Percentiles rank a stretch among this genome's conserved stretches.
These are phyloP conservation scores for Aspergillus unguis DNA, from an alignment of 2,329 filamentous ascomycete species.

Conservation along the genomic window DNA sequence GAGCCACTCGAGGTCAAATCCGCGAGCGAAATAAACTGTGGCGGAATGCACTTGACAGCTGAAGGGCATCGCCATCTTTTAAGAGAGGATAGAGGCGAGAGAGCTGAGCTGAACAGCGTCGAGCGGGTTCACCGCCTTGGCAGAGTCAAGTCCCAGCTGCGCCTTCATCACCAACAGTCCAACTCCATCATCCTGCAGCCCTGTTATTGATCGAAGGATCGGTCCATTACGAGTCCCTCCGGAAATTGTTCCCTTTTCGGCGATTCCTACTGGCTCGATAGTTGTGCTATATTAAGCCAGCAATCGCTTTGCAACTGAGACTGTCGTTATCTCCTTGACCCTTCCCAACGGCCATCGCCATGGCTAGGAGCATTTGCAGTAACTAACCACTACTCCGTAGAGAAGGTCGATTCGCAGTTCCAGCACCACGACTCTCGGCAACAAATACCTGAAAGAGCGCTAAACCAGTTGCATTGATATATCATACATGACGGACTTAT, in stretches of 20 bases:
- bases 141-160: not conserved
- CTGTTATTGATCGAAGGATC: not conserved
- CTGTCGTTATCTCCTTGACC: too few species aligned
- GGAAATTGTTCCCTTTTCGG: not conserved
- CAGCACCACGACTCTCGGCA: too few species aligned
- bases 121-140: not conserved
- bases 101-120: not conserved
- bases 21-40: not conserved
- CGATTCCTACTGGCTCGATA: not conserved
- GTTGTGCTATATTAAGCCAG: not conserved
- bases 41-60: conserved; percentile 1
- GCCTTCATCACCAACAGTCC: not conserved
- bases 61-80: not conserved
- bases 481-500: too few species aligned
- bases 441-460: too few species aligned
- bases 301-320: not conserved
- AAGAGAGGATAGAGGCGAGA: not conserved
- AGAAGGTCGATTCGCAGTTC: too few species aligned
- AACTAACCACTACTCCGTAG: too few species aligned
- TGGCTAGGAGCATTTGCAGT: too few species aligned
- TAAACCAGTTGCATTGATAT: too few species aligned
- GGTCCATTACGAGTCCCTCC: not conserved
- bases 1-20: not conserved
- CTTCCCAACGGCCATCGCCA: too few species aligned
- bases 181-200: not conserved